A percentile compares a stretch with the other conserved stretches of the same genome.
These are phyloP conservation scores for Cordyceps tenuipes DNA, from an alignment of 2,329 filamentous ascomycete species.

Conservation along the genomic window DNA sequence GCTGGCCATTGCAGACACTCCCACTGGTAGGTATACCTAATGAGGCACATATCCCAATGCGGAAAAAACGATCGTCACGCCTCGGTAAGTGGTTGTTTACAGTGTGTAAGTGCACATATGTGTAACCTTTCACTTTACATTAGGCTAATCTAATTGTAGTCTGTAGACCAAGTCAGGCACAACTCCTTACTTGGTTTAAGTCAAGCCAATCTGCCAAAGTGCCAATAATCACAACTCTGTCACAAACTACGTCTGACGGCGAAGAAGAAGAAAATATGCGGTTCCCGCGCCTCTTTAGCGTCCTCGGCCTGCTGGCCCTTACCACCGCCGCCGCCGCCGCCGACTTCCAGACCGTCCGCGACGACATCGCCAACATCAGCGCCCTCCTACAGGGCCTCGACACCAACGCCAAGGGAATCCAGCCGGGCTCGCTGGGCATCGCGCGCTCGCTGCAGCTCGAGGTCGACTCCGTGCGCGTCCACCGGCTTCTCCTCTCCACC, in stretches of 20 bases:
- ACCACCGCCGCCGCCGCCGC: background rate
- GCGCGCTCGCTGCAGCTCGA: conserved; percentile 6
- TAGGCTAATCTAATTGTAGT: no score
- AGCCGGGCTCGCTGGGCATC: conserved; percentile 6
- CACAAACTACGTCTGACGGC: background rate
- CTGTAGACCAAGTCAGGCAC: no score
- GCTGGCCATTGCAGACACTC: background rate
- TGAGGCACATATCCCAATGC: background rate
- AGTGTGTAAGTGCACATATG: background rate
- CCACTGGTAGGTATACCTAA: background rate
- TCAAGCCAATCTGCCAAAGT: background rate
- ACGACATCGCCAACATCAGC: conserved; percentile 9
- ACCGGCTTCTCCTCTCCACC: conserved; percentile 1
- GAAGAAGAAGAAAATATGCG: background rate
- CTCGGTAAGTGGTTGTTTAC: background rate
- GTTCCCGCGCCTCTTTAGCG: background rate
- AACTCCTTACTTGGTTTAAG: background rate
- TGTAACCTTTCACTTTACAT: background rate
- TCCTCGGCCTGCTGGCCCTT: background rate
- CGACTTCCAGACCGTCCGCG: conserved; percentile 6
- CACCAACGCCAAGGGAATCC: background rate
- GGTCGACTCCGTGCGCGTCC: conserved; percentile 3
- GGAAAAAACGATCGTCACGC: background rate
- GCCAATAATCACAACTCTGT: background rate
- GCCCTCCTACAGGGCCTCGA: background rate